Evolutionary conservation across 139 green algal species (phyloP), one percentile per base, ranked within the genome.

Genomic region (Chlamydomonas urium): DNA sequence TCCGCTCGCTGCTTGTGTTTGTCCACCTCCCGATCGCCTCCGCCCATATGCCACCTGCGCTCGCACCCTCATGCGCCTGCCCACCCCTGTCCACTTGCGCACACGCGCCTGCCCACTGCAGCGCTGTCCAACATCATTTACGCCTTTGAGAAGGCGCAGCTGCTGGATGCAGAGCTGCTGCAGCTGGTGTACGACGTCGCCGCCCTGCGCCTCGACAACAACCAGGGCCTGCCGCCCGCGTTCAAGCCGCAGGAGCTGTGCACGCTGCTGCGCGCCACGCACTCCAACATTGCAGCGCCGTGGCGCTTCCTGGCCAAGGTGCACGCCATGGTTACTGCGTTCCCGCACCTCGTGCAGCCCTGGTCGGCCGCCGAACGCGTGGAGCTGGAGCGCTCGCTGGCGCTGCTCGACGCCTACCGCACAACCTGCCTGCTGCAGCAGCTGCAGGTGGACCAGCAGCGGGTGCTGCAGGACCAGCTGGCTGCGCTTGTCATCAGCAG

Each of bases 121-220:
- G 82, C 82, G 17, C 79, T 88, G 33, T 77, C 71, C 48, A 88
- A 88, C 73, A 75, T 81, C 35, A 76, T 84, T 4, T 88, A 81
- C 35, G 83, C 83, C 8, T 88, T 79, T 60, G 79, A 85, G 6
- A 14, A 21, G 17, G 53, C 53, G n/a, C 21, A 17, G n/a, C 19
- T 82, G 47, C 73, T 86, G 23, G 68, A 76, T 57, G 38, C 47
- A 3, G 80, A 82, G 53, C 75, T 86, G 63, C 69, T 86, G 65
- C 32, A 60, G 19, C 63, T 50, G 38, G 76, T 86, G 2, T 86
- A 81, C 63, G 76, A 66, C 26, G 80, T 86, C 21, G 76, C 76
- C 28, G 66, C 66, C 2, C 73, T 86, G 59, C 65, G 80, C 1
- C 80, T 86, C 33, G 75, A 83, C 47, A 56, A 66, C 38, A 53